Base-by-base conservation (phyloP, 2,329 filamentous ascomycete genomes). In the Pseudofabraea citricarpa region DNA sequence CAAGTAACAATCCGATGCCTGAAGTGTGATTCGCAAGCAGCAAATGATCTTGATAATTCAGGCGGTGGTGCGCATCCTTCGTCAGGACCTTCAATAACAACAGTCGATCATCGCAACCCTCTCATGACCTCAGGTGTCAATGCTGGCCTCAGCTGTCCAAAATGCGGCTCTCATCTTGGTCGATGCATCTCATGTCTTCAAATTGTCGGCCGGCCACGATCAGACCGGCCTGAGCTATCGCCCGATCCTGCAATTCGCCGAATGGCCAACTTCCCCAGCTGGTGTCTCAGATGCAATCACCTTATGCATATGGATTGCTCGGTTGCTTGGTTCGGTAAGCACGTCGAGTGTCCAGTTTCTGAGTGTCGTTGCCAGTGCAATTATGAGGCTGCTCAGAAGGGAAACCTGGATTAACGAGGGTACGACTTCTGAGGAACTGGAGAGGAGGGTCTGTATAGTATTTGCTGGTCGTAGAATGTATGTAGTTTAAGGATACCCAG, bases 1-100 rank as follows among this genome's bases (percentile, higher is more conserved):
- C 85, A 88, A 64, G 78, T 91, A 41, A 80, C 83, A 4, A 75
- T 93, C 38, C 79, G 86, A 36, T 93, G 87, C 64, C 75, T 85
- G 37, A 87, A 87, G 66, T 93, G 87, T 66, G 81, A 85, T 55
- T 72, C 76, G 24, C 73, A 79, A 58, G 74, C 74, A 19, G 67
- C 69, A 31, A 71, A 70, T 45, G 65, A 64, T 37, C 49, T 55
- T 35, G 45, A 49, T 15, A 55, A 56, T 43, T 43, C 52, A 19
- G 52, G 47, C 31, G 38, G 38, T 38, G 20, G 42, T 21, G 40
- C 39, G 36, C 35, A 39, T 29, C 38, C 52, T 22, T 41, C 45
- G 18, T 45, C 48, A 4, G 46, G 49, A n/a, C 46, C 48, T 23
- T 53, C 49, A 15, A 51, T 47, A 7, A 41, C 49, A 8, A 52